phyloP scores from a whole-genome alignment of 2,329 filamentous ascomycete genomes.

The Cladorrhinum sp. region DNA sequence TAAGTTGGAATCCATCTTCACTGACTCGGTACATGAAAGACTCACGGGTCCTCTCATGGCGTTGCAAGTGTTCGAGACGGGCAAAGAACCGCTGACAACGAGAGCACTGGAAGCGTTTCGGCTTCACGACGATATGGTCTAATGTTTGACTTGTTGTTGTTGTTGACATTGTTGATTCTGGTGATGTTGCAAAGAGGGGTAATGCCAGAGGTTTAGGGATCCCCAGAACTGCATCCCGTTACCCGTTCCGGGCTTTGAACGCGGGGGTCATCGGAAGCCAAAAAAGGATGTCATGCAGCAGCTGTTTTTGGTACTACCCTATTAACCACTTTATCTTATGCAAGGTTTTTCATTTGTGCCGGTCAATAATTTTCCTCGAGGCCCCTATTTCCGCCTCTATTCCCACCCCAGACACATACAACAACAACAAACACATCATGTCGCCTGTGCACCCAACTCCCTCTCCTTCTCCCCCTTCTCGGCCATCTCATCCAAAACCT shows the following conservation, averaged over 20 bases:
- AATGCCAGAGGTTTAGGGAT: not conserved
- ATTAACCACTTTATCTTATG: not conserved
- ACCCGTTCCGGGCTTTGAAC: not conserved
- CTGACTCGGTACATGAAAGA: not conserved
- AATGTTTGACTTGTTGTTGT: slow-evolving; percentile 9
- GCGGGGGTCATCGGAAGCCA: not conserved
- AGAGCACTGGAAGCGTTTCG: slow-evolving; percentile 19
- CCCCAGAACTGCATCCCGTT: not conserved
- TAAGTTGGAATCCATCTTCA: not conserved
- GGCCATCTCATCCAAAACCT: slow-evolving; percentile 32
- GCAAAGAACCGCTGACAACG: slow-evolving; percentile 21
- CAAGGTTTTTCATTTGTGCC: too few species aligned
- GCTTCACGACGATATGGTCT: slow-evolving; percentile 19
- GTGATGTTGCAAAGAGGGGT: not conserved
- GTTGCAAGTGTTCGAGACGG: slow-evolving; percentile 22
- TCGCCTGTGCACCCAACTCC: slow-evolving; percentile 29
- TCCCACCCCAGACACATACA: too few species aligned
- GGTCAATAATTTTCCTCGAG: not conserved
- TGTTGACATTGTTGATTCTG: slow-evolving; percentile 9
- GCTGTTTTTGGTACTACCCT: not conserved
- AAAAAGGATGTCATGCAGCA: not conserved
- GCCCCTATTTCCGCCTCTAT: not conserved
- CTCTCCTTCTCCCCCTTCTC: slow-evolving; percentile 31
- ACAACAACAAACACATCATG: too few species aligned
- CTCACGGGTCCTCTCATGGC: slow-evolving; percentile 23